phyloP scores from a whole-genome alignment of 2,329 filamentous ascomycete genomes.

The Fusarium denticulatum region DNA sequence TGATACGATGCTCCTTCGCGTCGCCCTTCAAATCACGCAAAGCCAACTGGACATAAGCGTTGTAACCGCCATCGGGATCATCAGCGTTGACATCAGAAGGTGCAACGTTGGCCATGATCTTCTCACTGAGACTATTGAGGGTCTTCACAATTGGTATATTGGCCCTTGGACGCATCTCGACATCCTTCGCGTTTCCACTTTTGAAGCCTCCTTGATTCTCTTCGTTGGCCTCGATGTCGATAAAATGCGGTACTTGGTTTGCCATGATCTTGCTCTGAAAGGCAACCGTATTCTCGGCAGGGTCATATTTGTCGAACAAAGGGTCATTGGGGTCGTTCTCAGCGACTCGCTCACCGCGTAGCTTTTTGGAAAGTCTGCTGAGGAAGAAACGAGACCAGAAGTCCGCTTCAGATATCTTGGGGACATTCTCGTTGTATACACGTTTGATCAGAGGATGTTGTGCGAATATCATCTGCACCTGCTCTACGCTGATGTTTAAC shows the following conservation, averaged over 20 bases:
- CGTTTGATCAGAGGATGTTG: slow-evolving; percentile 92
- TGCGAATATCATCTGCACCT: slow-evolving; percentile 90
- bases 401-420: slow-evolving; percentile 77
- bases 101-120: slow-evolving; percentile 88
- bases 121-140: slow-evolving; percentile 90
- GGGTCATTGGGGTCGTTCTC: slow-evolving; percentile 81
- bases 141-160: slow-evolving; percentile 91
- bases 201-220: slow-evolving; percentile 88
- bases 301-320: slow-evolving; percentile 87
- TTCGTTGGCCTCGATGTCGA: slow-evolving; percentile 94
- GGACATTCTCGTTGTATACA: slow-evolving; percentile 93
- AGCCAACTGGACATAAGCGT: slow-evolving; percentile 78
- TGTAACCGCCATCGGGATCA: slow-evolving; percentile 68
- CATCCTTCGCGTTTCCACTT: slow-evolving; percentile 84
- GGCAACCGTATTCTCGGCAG: slow-evolving; percentile 70
- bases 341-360: slow-evolving; percentile 87
- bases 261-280: slow-evolving; percentile 65
- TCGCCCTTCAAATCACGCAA: slow-evolving; percentile 84
- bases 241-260: slow-evolving; percentile 83
- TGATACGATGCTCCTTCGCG: slow-evolving; percentile 78
- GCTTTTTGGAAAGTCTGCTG: slow-evolving; percentile 87
- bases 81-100: slow-evolving; percentile 77
- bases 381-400: slow-evolving; percentile 98
- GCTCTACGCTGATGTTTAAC: slow-evolving; percentile 87
- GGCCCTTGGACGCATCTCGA: slow-evolving; percentile 84